phyloP scores from a whole-genome alignment of 2,329 filamentous ascomycete species.

The Epichloe gansuensis region DNA sequence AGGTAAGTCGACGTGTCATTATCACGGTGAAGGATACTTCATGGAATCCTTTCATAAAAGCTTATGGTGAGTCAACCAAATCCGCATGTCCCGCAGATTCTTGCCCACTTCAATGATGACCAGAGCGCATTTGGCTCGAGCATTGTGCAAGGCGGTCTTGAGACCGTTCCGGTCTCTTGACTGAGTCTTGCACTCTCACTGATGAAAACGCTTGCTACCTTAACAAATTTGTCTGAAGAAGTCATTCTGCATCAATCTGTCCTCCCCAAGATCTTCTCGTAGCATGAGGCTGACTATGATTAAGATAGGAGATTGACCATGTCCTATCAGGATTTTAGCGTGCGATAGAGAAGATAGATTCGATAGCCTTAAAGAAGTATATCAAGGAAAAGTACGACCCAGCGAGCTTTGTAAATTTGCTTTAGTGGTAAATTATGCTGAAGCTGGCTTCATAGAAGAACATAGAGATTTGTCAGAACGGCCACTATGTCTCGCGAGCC shows the following conservation, averaged over 20 bases:
- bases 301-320: conserved; percentile 13
- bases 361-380: conserved; percentile 69
- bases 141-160: conserved; percentile 55
- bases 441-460: conserved; percentile 45
- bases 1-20: conserved; percentile 46
- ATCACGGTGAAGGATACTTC: background rate
- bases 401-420: conserved; percentile 7
- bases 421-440: conserved; percentile 28
- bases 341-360: conserved; percentile 89
- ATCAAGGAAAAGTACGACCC: conserved; percentile 66
- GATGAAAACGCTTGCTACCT: conserved; percentile 99
- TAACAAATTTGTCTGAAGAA: conserved; percentile 68
- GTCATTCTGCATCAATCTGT: background rate
- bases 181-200: conserved; percentile 59
- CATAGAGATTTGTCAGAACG: conserved; percentile 84
- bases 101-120: conserved; percentile 66
- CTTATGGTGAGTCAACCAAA: background rate
- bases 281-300: background rate
- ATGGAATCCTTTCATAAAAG: background rate
- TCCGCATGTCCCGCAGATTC: background rate
- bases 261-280: background rate
- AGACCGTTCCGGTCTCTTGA: conserved; percentile 65
- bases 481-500: conserved; percentile 85
- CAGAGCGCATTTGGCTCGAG: conserved; percentile 99
- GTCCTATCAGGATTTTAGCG: conserved; percentile 63